Evolutionary conservation across 2,329 filamentous ascomycete genomes (phyloP), one percentile per base, ranked within the genome.

Genomic region (Leptodontidium sp.): DNA sequence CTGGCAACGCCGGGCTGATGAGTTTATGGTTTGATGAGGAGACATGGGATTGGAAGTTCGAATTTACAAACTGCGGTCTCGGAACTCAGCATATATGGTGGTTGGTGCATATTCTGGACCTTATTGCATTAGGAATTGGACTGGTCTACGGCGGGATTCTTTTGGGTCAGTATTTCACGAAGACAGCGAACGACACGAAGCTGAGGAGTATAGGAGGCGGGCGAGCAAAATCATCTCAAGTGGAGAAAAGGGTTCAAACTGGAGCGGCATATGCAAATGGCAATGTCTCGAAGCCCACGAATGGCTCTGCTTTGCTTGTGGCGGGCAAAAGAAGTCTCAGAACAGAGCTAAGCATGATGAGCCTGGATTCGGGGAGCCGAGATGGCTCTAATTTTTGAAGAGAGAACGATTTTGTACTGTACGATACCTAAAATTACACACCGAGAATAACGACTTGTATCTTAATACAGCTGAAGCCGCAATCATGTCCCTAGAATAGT

Each of bases 41-140:
- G 2, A 80, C 81, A 0, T 90, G 88, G 84, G 88, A 92, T 78
- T 99, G 96, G 96, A 86, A 86, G 72, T 92, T 92, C 73, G 93
- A 95, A 74, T 96, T 96, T 74, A 84, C 83, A 9, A 91, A 88
- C 71, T 99, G 96, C 78, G 85, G 87, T 2, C 82, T 97, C 45
- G 96, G 96, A 0, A 88, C 90, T 29, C 95, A 98, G 84, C 93
- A 97, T 82, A 86, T 94, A 64, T 99, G 96, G 96, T 99, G 96
- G 96, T 85, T 88, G 4, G 89, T 96, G 6, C 94, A 98, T 82
- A 85, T 94, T 57, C 70, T 93, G 43, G 90, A 93, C 73, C 64
- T 78, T 6, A 74, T 78, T 26, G 77, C 75, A 0, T 9, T 76
- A 2, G 68, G 69, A 11, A 66, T 75, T 11, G 71, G 61, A 6